A percentile compares a stretch with the other conserved stretches of the same genome.
Conservation (phyloP, 179 eudicot genomes). For the Camellia oleifera region DNA sequence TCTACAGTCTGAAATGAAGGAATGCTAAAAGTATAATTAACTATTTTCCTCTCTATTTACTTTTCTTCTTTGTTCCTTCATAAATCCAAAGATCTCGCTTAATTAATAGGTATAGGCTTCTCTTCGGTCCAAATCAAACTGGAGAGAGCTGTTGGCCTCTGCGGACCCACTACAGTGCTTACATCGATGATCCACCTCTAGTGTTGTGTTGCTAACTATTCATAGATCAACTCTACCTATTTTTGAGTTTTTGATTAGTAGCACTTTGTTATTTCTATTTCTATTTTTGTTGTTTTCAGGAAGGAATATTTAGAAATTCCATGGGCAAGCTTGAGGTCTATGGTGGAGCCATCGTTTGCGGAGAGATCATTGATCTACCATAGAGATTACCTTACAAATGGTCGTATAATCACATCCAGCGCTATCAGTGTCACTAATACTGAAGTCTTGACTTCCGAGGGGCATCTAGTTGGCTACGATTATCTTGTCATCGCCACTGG, state of each 20-base stretch:
- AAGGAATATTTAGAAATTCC: slow-evolving; percentile 71
- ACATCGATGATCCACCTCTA: too few species aligned
- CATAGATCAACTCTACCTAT: too few species aligned
- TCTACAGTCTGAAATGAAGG: too few species aligned
- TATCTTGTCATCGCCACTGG: slow-evolving; percentile 69
- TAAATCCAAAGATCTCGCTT: not conserved
- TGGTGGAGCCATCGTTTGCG: slow-evolving; percentile 64
- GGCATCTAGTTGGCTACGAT: slow-evolving; percentile 44
- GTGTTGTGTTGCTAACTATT: too few species aligned
- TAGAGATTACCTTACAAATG: slow-evolving; percentile 47
- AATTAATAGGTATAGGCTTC: too few species aligned
- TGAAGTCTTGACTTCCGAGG: slow-evolving; percentile 50
- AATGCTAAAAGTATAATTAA: too few species aligned
- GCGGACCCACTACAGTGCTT: too few species aligned
- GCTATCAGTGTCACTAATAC: slow-evolving; percentile 37
- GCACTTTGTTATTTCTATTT: not conserved
- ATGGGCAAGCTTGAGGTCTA: slow-evolving; percentile 54
- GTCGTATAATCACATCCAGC: slow-evolving; percentile 36
- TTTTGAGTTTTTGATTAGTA: too few species aligned
- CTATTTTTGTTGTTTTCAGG: slow-evolving; percentile 22
- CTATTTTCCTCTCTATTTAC: not conserved
- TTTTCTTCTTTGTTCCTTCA: not conserved
- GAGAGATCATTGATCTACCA: slow-evolving; percentile 50
- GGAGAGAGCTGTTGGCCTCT: too few species aligned
- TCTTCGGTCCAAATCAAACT: too few species aligned